Conservation (phyloP, 768 basidiomycete genomes). For the Coprinopsis strossmayeri region DNA sequence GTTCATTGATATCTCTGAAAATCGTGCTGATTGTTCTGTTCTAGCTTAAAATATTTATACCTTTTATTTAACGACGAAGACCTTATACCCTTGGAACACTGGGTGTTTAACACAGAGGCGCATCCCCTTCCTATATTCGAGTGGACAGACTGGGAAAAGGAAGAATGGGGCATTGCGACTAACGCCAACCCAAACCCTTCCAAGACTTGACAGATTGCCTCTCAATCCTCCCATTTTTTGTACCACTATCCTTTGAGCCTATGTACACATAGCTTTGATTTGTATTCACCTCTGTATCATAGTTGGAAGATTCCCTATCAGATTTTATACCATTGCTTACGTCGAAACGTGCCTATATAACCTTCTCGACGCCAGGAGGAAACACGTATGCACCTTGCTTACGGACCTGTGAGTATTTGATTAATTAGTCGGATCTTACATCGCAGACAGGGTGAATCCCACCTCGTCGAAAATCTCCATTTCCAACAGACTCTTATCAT, state of each 20-base stretch:
- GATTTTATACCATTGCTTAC: too few species aligned
- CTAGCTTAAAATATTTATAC: slow-evolving; percentile 66
- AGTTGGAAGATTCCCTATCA: too few species aligned
- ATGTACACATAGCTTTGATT: too few species aligned
- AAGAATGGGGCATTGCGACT: slow-evolving; percentile 29
- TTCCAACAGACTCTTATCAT: slow-evolving; percentile 71
- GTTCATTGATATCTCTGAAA: too few species aligned
- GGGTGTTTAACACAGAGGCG: slow-evolving; percentile 66
- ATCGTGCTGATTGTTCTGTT: too few species aligned
- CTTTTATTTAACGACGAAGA: slow-evolving; percentile 57
- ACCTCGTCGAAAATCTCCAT: slow-evolving; percentile 89
- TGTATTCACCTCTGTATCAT: too few species aligned
- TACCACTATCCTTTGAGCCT: too few species aligned
- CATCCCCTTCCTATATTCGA: slow-evolving; percentile 63
- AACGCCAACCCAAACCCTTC: not conserved
- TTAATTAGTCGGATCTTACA: not conserved
- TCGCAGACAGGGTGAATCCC: slow-evolving; percentile 8
- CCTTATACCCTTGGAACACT: slow-evolving; percentile 41
- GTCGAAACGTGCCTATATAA: too few species aligned
- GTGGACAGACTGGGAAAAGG: slow-evolving; percentile 51
- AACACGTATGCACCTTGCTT: slow-evolving; percentile 53
- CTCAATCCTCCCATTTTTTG: too few species aligned
- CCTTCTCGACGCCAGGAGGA: slow-evolving; percentile 58
- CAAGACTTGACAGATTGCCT: too few species aligned
- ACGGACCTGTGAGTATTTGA: slow-evolving; percentile 32